A percentile compares a stretch with the other conserved stretches of the same genome.
These are phyloP conservation scores for Trichoderma breve DNA, from an alignment of 2,329 filamentous ascomycete species.

Conservation along the genomic window DNA sequence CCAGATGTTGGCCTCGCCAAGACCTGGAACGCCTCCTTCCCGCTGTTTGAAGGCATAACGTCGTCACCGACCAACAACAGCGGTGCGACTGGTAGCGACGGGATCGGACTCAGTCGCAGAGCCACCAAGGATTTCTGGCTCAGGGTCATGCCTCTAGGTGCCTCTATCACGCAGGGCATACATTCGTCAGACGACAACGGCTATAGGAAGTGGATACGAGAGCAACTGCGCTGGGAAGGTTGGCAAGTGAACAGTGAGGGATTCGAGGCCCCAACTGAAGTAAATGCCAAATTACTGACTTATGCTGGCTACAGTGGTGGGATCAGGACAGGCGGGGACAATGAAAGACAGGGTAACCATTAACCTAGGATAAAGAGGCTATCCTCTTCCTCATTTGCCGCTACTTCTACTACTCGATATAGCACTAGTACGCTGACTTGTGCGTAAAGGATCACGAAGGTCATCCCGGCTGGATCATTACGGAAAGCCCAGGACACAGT, in stretches of 20 bases:
- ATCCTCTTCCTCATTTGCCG: not conserved
- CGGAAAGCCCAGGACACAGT: not conserved
- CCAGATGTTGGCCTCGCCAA: not conserved
- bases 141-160: not conserved
- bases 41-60: not conserved
- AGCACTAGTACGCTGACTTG: not conserved
- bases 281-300: not conserved
- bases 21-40: not conserved
- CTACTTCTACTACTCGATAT: not conserved
- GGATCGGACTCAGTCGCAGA: not conserved
- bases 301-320: not conserved
- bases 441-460: not conserved
- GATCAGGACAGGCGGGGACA: not conserved
- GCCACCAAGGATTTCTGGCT: not conserved
- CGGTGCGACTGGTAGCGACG: not conserved
- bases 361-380: not conserved
- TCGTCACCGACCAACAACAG: not conserved
- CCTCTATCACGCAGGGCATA: not conserved
- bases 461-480: not conserved
- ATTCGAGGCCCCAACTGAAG: not conserved
- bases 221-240: not conserved
- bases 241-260: not conserved
- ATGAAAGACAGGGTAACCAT: slow-evolving; percentile 1
- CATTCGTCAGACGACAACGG: not conserved
- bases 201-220: not conserved